A percentile compares a stretch with the other conserved stretches of the same genome.
Conservation (phyloP, 768 basidiomycete species). For the Tylopilus plumbeoviolaceoides region DNA sequence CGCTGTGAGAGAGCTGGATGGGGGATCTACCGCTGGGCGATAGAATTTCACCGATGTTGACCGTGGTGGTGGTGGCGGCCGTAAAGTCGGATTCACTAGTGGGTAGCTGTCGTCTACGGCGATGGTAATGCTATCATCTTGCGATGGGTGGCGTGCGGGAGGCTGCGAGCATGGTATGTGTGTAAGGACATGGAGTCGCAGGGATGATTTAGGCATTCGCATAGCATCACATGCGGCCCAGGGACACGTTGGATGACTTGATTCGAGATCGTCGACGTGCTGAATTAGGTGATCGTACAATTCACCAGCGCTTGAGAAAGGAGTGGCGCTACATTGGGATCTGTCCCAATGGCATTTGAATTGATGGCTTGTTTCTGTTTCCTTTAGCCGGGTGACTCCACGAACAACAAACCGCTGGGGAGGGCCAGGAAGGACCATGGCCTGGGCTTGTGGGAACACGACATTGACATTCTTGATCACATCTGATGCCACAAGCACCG, state of each 20-base stretch:
- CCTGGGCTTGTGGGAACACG: constrained; percentile 81
- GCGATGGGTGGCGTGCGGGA: constrained; percentile 56
- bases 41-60: constrained; percentile 56
- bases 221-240: constrained; percentile 67
- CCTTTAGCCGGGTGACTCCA: constrained; percentile 72
- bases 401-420: constrained; percentile 82
- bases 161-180: constrained; percentile 65
- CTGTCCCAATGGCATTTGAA: constrained; percentile 79
- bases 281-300: constrained; percentile 71
- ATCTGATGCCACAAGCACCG: constrained; percentile 79
- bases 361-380: constrained; percentile 50
- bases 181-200: constrained; percentile 70
- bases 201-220: constrained; percentile 43
- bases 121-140: constrained; percentile 72
- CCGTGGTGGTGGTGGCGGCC: constrained; percentile 70
- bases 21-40: constrained; percentile 58
- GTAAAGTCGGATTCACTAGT: constrained; percentile 55
- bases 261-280: constrained; percentile 47
- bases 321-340: constrained; percentile 46
- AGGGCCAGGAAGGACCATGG: constrained; percentile 76
- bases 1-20: constrained; percentile 73
- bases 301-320: constrained; percentile 52
- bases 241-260: constrained; percentile 49
- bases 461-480: constrained; percentile 90
- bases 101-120: constrained; percentile 57